phyloP scores from a whole-genome alignment of 2,329 filamentous ascomycete species.

The Rhynchosporium secalis region DNA sequence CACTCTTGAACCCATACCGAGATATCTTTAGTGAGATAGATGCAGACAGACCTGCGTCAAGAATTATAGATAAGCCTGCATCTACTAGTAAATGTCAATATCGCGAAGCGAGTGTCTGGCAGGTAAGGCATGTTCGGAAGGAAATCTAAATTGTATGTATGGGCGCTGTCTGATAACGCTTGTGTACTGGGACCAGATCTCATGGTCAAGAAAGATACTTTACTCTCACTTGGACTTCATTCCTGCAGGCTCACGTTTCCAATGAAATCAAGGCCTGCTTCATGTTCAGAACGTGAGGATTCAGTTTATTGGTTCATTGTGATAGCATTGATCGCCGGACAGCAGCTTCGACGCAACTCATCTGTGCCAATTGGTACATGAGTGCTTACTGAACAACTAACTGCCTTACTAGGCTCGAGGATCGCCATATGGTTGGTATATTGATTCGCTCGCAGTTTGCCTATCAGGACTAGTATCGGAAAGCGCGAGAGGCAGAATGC shows the following conservation, averaged over 20 bases:
- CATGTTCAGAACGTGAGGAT: neutral
- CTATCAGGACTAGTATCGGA: too few species aligned
- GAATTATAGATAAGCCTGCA: neutral
- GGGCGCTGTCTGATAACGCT: too few species aligned
- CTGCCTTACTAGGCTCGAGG: too few species aligned
- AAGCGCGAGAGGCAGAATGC: too few species aligned
- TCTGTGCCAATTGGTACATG: too few species aligned
- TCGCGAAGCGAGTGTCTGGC: neutral
- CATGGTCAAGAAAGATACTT: too few species aligned
- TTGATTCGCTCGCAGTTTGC: neutral
- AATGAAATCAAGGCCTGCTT: neutral
- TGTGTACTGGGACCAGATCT: too few species aligned
- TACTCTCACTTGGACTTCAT: too few species aligned
- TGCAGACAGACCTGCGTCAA: slow-evolving; percentile 10
- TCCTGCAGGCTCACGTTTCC: neutral
- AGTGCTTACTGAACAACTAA: too few species aligned
- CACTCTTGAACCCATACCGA: neutral
- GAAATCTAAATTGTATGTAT: neutral
- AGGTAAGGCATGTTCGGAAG: neutral
- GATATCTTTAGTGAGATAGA: neutral
- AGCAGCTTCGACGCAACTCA: too few species aligned
- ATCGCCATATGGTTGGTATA: neutral
- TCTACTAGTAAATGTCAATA: neutral
- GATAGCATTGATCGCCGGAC: neutral
- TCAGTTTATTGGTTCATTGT: neutral